A percentile compares a stretch with the other conserved stretches of the same genome.
Conservation (phyloP, 305 asterid genomes). For the Fraxinus dipetala region DNA sequence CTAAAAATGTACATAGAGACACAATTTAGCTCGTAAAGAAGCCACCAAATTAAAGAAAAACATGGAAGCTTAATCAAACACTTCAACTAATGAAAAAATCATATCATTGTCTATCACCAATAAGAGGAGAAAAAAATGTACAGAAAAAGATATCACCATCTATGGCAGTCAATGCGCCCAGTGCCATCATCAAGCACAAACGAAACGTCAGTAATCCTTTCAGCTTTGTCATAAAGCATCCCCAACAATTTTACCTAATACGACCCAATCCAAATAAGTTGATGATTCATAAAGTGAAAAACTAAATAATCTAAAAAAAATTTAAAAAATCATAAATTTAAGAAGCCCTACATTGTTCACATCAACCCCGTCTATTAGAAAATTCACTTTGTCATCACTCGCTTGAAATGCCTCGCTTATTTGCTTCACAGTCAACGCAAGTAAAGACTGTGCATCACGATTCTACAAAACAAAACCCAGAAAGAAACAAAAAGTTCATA, state of each 20-base stretch:
- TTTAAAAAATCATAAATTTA: neutral
- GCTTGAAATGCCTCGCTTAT: conserved; percentile 60
- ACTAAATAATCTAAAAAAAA: neutral
- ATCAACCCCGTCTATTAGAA: conserved; percentile 75
- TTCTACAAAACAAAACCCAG: conserved; percentile 41
- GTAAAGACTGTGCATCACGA: conserved; percentile 72
- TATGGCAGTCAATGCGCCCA: conserved; percentile 66
- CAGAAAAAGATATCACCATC: conserved; percentile 47
- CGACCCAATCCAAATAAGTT: conserved; percentile 12
- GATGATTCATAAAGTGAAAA: neutral
- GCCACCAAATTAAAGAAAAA: neutral
- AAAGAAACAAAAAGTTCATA: neutral
- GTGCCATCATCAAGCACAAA: conserved; percentile 88
- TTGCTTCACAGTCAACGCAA: conserved; percentile 86
- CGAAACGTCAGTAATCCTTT: conserved; percentile 61
- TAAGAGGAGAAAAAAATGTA: neutral
- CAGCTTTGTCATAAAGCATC: conserved; percentile 47
- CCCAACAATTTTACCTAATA: conserved; percentile 80
- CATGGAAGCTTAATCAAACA: neutral
- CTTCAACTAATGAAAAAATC: neutral
- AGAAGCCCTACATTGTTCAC: conserved; percentile 57
- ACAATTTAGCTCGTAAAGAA: conserved; percentile 3
- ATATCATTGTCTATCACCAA: conserved; percentile 1
- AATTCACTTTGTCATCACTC: conserved; percentile 62
- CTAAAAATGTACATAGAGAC: conserved; percentile 31